These are phyloP conservation scores for Annulohypoxylon bovei DNA, from an alignment of 495 filamentous ascomycete genomes.

Conservation along the genomic window DNA sequence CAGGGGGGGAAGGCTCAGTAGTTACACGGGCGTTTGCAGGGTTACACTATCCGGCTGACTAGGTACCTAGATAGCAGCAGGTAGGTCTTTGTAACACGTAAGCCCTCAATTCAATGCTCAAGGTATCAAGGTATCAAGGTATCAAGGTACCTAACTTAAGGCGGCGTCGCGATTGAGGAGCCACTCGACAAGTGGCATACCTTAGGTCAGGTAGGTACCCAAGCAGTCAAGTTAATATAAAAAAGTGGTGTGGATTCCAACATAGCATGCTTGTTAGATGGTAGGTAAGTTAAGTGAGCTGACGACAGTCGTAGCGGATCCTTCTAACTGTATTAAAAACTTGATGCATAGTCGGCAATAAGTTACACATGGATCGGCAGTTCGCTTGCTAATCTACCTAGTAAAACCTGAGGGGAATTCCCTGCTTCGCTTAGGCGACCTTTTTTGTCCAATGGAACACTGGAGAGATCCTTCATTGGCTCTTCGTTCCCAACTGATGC, in stretches of 20 bases:
- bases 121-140: too few species aligned
- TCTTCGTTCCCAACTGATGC: conserved; percentile 11
- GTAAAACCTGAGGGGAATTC: conserved; percentile 1
- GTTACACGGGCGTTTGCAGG: conserved; percentile 36
- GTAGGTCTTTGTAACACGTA: conserved; percentile 17
- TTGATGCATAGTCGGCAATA: conserved; percentile 14
- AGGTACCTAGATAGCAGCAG: background rate
- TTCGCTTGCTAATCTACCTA: conserved; percentile 31
- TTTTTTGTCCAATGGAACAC: conserved; percentile 11
- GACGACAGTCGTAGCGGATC: conserved; percentile 28
- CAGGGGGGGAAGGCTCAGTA: background rate
- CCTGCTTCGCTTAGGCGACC: conserved; percentile 12
- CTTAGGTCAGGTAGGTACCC: background rate
- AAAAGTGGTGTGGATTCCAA: conserved; percentile 6
- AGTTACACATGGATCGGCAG: conserved; percentile 26
- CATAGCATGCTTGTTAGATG: background rate
- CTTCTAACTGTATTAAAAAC: conserved; percentile 10
- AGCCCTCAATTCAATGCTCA: too few species aligned
- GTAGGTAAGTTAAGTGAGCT: conserved; percentile 5
- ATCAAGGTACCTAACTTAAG: background rate
- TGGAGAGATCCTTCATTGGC: conserved; percentile 7
- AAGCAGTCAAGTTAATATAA: background rate
- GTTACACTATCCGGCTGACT: conserved; percentile 30
- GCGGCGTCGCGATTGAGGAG: background rate
- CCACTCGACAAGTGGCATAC: background rate